Conservation (phyloP, 306 rosid species). For the Corylus heterophylla region DNA sequence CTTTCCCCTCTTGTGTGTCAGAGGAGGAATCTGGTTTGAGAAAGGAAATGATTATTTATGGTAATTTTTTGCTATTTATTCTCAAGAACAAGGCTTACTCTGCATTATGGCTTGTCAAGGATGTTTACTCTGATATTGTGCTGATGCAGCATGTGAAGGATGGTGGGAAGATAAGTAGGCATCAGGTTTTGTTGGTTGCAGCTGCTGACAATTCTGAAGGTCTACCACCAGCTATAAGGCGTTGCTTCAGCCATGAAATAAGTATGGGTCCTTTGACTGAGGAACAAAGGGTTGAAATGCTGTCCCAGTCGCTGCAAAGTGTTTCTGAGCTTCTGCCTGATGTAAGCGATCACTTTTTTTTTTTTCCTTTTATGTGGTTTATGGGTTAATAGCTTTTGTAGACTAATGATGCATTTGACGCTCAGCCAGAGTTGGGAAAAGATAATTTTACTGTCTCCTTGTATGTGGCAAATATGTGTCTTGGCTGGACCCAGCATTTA, state of each 20-base stretch:
- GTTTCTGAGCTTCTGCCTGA: constrained; percentile 56
- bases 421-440: constrained; percentile 9
- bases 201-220: constrained; percentile 91
- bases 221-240: constrained; percentile 76
- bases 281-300: constrained; percentile 83
- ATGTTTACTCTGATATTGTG: constrained; percentile 27
- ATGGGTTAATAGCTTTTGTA: constrained; percentile 1
- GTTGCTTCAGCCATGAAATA: constrained; percentile 95
- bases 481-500: neutral
- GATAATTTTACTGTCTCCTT: neutral
- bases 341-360: constrained; percentile 42
- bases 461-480: neutral
- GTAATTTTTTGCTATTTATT: constrained; percentile 3
- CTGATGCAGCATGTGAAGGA: constrained; percentile 47
- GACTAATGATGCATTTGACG: constrained; percentile 10
- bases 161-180: constrained; percentile 50
- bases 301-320: constrained; percentile 64
- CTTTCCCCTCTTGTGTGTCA: constrained; percentile 13
- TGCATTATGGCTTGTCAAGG: constrained; percentile 11
- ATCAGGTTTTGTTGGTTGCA: constrained; percentile 71
- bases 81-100: constrained; percentile 2
- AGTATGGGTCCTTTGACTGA: constrained; percentile 86
- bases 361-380: constrained; percentile 20
- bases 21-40: constrained; percentile 3
- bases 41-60: constrained; percentile 2